Conservation (phyloP, 768 basidiomycete species). For the Amanita phalloides region DNA sequence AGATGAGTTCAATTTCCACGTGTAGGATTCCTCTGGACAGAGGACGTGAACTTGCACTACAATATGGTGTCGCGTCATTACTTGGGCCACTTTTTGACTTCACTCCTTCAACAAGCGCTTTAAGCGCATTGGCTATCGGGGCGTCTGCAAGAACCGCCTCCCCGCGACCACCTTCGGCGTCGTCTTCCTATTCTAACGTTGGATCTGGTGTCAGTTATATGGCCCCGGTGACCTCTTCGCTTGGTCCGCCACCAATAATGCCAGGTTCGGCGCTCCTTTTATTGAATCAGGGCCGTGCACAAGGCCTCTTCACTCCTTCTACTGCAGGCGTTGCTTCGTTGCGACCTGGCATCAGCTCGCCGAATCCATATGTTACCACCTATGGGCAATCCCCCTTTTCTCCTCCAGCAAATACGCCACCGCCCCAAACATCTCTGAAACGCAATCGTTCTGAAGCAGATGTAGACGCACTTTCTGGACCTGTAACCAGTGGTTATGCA, state of each 20-base stretch:
- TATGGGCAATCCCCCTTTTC: conserved; percentile 41
- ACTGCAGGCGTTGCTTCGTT: conserved; percentile 42
- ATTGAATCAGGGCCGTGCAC: conserved; percentile 76
- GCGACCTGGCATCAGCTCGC: conserved; percentile 38
- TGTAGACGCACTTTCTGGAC: conserved; percentile 24
- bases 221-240: conserved; percentile 34
- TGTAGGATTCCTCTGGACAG: conserved; percentile 91
- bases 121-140: conserved; percentile 55
- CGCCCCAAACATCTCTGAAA: conserved; percentile 39
- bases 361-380: conserved; percentile 33
- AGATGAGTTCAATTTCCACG: not conserved
- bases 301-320: conserved; percentile 79
- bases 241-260: conserved; percentile 80
- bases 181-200: conserved; percentile 54
- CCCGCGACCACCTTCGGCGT: conserved; percentile 55
- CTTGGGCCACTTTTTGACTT: conserved; percentile 91
- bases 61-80: conserved; percentile 84
- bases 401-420: conserved; percentile 37
- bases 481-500: conserved; percentile 11
- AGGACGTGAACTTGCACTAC: conserved; percentile 84
- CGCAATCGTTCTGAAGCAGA: conserved; percentile 62
- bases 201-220: conserved; percentile 35
- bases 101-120: conserved; percentile 62
- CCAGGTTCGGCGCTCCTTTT: conserved; percentile 79
- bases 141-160: conserved; percentile 37